Evolutionary conservation across 2,329 filamentous ascomycete genomes (phyloP).

Genomic region (Chaetoscypha palmicola): DNA sequence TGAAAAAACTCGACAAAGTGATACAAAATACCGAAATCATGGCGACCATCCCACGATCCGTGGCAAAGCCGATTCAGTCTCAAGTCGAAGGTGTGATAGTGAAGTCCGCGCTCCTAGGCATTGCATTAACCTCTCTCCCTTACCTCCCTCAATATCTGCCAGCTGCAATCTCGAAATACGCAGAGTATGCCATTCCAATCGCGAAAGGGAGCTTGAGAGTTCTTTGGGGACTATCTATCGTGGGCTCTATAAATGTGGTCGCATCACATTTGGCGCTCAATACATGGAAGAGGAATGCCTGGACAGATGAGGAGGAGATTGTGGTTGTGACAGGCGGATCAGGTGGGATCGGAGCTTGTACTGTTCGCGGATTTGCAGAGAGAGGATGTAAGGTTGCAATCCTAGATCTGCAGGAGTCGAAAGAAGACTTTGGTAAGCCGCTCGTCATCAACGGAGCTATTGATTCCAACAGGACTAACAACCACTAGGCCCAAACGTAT

Average conservation of each 20-base stretch:
- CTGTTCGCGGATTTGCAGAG: conserved; percentile 60
- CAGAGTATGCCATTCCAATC: not conserved
- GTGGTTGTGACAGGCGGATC: conserved; percentile 70
- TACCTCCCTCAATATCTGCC: not conserved
- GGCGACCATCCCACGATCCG: not conserved
- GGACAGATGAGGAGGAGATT: conserved; percentile 60
- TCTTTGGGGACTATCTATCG: not conserved
- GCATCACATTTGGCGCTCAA: conserved; percentile 31
- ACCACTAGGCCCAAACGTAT: conserved; percentile 40
- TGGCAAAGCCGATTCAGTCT: not conserved
- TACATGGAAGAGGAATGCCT: conserved; percentile 43
- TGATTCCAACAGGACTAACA: not conserved
- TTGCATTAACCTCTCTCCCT: conserved; percentile 1
- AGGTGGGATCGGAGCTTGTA: conserved; percentile 61
- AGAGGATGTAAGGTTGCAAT: conserved; percentile 61
- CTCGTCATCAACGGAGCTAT: conserved; percentile 10
- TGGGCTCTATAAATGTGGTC: not conserved
- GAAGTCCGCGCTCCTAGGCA: conserved; percentile 4
- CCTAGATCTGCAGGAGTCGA: conserved; percentile 63
- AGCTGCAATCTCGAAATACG: not conserved
- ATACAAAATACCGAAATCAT: not conserved
- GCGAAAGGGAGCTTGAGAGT: not conserved
- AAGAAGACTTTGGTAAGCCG: conserved; percentile 47
- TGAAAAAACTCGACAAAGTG: not conserved
- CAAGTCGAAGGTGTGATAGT: not conserved